Evolutionary conservation across 2,329 filamentous ascomycete genomes (phyloP), one percentile per base, ranked within the genome.

Genomic region (Trichoderma polysporum): DNA sequence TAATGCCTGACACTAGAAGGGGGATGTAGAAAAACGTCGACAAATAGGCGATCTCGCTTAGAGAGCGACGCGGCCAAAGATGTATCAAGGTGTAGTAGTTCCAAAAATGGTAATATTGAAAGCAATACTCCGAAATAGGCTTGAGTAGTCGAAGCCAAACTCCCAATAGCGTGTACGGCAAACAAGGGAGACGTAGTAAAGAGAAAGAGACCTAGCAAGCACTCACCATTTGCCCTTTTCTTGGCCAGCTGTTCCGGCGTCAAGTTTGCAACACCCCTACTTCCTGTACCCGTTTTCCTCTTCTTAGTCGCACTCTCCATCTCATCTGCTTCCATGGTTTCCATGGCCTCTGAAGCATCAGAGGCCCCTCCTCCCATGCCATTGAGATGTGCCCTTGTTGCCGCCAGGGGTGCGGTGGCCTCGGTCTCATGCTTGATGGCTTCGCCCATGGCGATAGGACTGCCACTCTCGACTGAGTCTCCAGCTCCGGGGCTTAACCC

Each of bases 221-320:
- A 66, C 80, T 73, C 76, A 86, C 84, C 85, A 73, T 86, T 87
- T 35, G 85, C 84, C 66, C 85, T 80, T 74, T 87, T 87, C 76
- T 92, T 91, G 67, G 88, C 86, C 59, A 93, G 81, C 77, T 93
- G 89, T 73, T 93, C 91, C 39, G 90, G 87, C 1, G 90, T 92
- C 75, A 90, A 83, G 72, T 90, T 90, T 60, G 85, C 85, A 49
- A 87, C 84, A 12, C 84, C 84, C 54, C 84, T 77, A 29, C 80
- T 81, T 6, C 82, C 80, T 6, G 80, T 76, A 1, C 76, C 81
- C 8, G 76, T 76, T 71, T 81, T 84, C 70, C 82, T 81, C 76
- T 84, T 86, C 59, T 70, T 71, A 27, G 58, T 31, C 19, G 37
- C 61, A 4, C n/a, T 56, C 31, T 54, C 62, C 9, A 53, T 41